Evolutionary conservation across 228 moss, liverwort and hornwort species (phyloP), one percentile per base, ranked within the genome.

Genomic region (Sphagnum magellanicum): DNA sequence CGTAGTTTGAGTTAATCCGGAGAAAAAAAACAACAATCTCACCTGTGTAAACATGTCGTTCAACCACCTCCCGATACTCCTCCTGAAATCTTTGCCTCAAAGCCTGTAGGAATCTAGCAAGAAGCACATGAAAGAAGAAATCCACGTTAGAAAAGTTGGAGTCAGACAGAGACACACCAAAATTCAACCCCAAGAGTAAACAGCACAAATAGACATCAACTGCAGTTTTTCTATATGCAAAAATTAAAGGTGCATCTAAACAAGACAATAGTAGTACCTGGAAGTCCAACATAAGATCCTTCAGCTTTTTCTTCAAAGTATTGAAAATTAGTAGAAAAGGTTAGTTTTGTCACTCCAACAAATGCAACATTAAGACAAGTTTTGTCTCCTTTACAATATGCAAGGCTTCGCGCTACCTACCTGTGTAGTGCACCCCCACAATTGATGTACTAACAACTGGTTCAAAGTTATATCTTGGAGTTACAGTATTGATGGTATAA

Each of bases 251-350:
- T 32, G 32, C 32, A 32, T 32, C 32, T 32, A 32, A 32, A 32
- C 3, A 32, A 32, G 32, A 32, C 32, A 17, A 17, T 17, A 32
- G 32, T 3, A 7, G 9, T 76, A 91, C 94, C 81, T 95, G 94
- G 61, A 95, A 95, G 68, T 95, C 92, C 10, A 85, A 57, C 90
- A 87, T 92, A 52, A 94, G 70, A 64, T 94, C 88, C 79, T 94
- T 94, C 75, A 94, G 71, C 79, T 94, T 94, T 73, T 94, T 95
- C 72, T 92, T 95, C 78, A 85, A 83, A 50, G 88, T 92, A 52
- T 91, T 94, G 86, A 74, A 84, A n/a, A 11, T 63, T 0, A n/a
- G 59, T 49, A 59, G 55, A 55, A 4, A 55, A 55, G 55, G 55
- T 55, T 55, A 8, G 12, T 55, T 55, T 8, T 55, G 55, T 55